phyloP scores from a whole-genome alignment of 2,329 filamentous ascomycete species.

The Venturia carpophila region DNA sequence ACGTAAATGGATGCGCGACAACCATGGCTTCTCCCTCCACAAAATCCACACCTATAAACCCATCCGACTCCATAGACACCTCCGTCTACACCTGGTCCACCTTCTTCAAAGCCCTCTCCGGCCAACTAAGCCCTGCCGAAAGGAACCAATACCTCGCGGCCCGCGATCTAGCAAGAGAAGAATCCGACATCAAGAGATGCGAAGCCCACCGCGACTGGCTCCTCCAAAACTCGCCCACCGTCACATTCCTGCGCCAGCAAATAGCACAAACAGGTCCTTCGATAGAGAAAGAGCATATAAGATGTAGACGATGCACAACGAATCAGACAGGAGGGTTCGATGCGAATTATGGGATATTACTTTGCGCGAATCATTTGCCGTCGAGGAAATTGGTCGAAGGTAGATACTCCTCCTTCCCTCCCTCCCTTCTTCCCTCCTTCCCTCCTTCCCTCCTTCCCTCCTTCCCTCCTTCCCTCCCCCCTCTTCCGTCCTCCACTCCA shows the following conservation, averaged over 20 bases:
- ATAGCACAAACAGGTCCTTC: constrained; percentile 70
- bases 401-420: not conserved
- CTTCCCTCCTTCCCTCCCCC: too few relatives aligned
- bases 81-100: constrained; percentile 61
- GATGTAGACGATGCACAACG: constrained; percentile 70
- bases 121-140: constrained; percentile 61
- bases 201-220: constrained; percentile 78
- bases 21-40: constrained; percentile 5
- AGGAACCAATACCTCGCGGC: constrained; percentile 68
- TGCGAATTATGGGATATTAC: constrained; percentile 74
- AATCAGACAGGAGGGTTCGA: constrained; percentile 77
- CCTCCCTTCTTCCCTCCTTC: not conserved
- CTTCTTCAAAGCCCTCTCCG: constrained; percentile 75
- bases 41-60: not conserved
- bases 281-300: constrained; percentile 66
- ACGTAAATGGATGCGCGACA: not conserved
- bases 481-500: too few relatives aligned
- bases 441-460: too few relatives aligned
- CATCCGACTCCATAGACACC: constrained; percentile 21
- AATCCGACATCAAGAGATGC: constrained; percentile 69
- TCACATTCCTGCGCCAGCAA: constrained; percentile 79
- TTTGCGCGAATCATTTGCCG: constrained; percentile 87
- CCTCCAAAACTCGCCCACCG: constrained; percentile 59
- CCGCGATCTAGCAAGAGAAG: constrained; percentile 67
- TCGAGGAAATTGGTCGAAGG: constrained; percentile 70